Evolutionary conservation across 1,284 basidiomycete genomes (phyloP), one percentile per base, ranked within the genome.

Genomic region (Ceratobasidium sp.): DNA sequence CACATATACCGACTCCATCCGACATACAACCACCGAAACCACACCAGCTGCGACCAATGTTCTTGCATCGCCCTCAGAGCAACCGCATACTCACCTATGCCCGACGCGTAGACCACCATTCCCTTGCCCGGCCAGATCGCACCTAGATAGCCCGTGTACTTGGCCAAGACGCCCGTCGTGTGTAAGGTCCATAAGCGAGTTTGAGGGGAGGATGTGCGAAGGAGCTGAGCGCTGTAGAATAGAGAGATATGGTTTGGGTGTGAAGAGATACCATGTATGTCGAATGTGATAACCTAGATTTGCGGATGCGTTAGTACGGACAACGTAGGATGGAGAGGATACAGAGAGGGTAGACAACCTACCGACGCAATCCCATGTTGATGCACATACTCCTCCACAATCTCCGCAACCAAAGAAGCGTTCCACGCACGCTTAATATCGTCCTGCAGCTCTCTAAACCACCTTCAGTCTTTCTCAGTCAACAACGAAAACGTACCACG

Each of bases 231-330:
- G 63, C 92, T 91, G 54, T 81, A 79, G n/a, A 87, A 87, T 24
- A 96, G 83, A 0, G 94, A 90, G 74, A 86, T 86, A 82, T 99
- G 97, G 81, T 99, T 99, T 0, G 93, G 91, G 80, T 99, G 97
- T 0, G 84, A 85, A 8, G 95, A 96, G 4, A 99, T 85, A 0
- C 98, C 97, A 2, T 81, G 77, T 0, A 82, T 77, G 83, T 99
- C 97, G 79, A 99, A 99, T 0, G 97, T 98, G 74, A 99, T 84
- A 72, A 99, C 89, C 93, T 97, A 79, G 6, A 61, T 69, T 2
- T 34, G n/a, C n/a, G n/a, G n/a, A n/a, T 34, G 61, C 29, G 58
- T 51, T 41, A 74, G 22, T 39, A 49, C 63, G 31, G 62, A 68
- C 62, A 64, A 41, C 31, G 62, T 53, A 53, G 19, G 49, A 39